Conservation (phyloP, 164 flowering plant species). For the Pachysandra terminalis region DNA sequence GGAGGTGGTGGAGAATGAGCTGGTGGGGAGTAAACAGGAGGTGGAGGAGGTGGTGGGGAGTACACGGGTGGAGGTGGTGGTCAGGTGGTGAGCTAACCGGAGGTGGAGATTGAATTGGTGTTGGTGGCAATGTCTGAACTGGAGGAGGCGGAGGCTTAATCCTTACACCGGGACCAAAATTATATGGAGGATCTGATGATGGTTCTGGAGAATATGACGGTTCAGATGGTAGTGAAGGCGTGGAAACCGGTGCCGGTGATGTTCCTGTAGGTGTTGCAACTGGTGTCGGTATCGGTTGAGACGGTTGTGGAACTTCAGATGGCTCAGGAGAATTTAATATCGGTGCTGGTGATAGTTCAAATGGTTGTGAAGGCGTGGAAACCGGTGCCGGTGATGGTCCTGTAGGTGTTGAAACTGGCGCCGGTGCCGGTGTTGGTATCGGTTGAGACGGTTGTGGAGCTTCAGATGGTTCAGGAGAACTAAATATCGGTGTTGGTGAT, state of each 20-base stretch:
- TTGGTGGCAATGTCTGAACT: no score
- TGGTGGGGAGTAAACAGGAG: no score
- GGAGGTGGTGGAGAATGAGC: slow-evolving; percentile 2
- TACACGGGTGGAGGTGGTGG: no score
- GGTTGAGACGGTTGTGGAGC: slow-evolving; percentile 8
- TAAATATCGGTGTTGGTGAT: slow-evolving; percentile 7
- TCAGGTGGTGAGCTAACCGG: no score
- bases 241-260: background rate
- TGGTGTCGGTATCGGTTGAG: slow-evolving; percentile 8
- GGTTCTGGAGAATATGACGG: no score
- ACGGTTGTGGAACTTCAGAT: no score
- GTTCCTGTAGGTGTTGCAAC: background rate
- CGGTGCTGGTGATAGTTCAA: no score
- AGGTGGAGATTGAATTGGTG: no score
- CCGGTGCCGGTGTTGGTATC: background rate
- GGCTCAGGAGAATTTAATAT: no score
- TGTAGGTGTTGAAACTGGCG: slow-evolving; percentile 6
- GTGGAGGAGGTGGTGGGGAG: no score
- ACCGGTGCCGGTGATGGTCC: slow-evolving; percentile 4
- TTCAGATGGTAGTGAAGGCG: slow-evolving; percentile 3
- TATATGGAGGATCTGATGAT: no score
- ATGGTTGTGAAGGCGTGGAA: background rate
- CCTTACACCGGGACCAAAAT: background rate
- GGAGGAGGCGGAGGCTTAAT: slow-evolving; percentile 6
- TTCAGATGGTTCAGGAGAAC: no score